phyloP scores from a whole-genome alignment of 2,329 filamentous ascomycete species.

The Colletotrichum orbiculare region DNA sequence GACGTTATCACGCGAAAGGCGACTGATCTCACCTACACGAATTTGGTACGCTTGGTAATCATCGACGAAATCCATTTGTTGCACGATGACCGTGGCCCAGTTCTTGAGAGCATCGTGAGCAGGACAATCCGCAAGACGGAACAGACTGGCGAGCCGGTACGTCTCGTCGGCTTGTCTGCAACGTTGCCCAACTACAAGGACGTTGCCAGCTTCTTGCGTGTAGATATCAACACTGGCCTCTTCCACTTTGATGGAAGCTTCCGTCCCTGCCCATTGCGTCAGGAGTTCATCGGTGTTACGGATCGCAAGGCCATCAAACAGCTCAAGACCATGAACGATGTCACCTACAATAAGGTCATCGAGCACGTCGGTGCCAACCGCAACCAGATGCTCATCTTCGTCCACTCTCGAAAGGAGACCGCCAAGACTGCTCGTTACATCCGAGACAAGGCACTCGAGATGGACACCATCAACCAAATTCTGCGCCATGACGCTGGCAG shows the following conservation, averaged over 20 bases:
- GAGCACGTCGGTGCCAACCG: slow-evolving; percentile 93
- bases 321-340: slow-evolving; percentile 98
- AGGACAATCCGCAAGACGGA: slow-evolving; percentile 93
- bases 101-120: slow-evolving; percentile 96
- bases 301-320: slow-evolving; percentile 99
- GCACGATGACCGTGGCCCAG: slow-evolving; percentile 96
- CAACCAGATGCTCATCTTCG: slow-evolving; percentile 99
- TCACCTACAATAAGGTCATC: slow-evolving; percentile 96
- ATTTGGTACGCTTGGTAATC: slow-evolving; percentile 93
- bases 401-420: slow-evolving; percentile 97
- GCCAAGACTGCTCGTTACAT: slow-evolving; percentile 97
- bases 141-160: slow-evolving; percentile 92
- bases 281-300: slow-evolving; percentile 97
- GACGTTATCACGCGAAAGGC: slow-evolving; percentile 99
- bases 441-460: slow-evolving; percentile 94
- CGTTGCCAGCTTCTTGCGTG: slow-evolving; percentile 93
- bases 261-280: slow-evolving; percentile 91
- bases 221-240: slow-evolving; percentile 84
- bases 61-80: slow-evolving; percentile 98
- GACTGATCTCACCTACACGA: slow-evolving; percentile 95
- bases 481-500: slow-evolving; percentile 92
- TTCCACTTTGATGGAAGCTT: slow-evolving; percentile 98
- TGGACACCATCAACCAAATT: slow-evolving; percentile 97
- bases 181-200: slow-evolving; percentile 97
- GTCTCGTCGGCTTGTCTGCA: slow-evolving; percentile 91